Conservation (phyloP, 345 rosid genomes). For the Citrus reticulata region DNA sequence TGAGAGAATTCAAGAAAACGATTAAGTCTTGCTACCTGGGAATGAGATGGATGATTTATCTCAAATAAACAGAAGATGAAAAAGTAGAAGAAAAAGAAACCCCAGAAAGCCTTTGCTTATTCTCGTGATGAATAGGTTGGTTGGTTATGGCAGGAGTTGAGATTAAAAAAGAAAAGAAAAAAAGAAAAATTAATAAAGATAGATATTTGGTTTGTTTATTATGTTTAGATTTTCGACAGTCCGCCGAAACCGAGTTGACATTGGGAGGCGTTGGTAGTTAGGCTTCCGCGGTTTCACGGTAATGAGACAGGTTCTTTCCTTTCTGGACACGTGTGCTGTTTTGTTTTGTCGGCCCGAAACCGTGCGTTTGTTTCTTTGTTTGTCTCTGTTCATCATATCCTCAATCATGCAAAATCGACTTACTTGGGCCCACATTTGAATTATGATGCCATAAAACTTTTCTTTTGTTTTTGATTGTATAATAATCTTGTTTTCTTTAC, state of each 20-base stretch:
- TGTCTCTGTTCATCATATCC: not conserved
- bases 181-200: too few relatives aligned
- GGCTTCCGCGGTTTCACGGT: conserved; percentile 10
- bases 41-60: not conserved
- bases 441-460: not conserved
- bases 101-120: too few relatives aligned
- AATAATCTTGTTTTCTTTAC: not conserved
- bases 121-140: conserved; percentile 8
- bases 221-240: not conserved
- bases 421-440: not conserved
- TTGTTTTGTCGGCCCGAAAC: not conserved
- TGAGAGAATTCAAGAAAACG: not conserved
- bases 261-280: not conserved
- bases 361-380: not conserved
- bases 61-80: too few relatives aligned
- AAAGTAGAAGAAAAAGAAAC: not conserved
- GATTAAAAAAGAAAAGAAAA: not conserved
- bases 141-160: conserved; percentile 1
- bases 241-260: not conserved
- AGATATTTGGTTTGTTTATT: not conserved
- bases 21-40: not conserved
- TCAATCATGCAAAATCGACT: not conserved
- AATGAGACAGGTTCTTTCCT: not conserved
- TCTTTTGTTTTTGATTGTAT: not conserved
- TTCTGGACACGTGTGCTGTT: not conserved